phyloP scores from a whole-genome alignment of 2,329 filamentous ascomycete genomes.

The Talaromyces sp. region DNA sequence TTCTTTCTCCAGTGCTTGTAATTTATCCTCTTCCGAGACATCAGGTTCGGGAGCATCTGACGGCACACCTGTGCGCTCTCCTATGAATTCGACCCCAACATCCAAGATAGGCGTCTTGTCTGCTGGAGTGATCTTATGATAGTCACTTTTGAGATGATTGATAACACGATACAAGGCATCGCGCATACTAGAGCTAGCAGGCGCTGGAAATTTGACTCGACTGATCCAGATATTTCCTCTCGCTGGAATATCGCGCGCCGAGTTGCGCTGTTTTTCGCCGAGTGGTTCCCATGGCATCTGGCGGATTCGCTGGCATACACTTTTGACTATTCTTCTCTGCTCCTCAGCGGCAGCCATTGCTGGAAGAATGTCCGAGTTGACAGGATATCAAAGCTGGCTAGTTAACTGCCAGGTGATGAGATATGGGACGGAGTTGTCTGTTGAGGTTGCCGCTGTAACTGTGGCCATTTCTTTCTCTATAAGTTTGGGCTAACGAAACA shows the following conservation, averaged over 20 bases:
- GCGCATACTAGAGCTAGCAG: constrained; percentile 5
- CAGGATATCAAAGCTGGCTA: neutral
- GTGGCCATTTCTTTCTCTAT: neutral
- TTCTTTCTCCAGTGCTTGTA: constrained; percentile 9
- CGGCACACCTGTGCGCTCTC: neutral
- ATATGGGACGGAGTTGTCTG: neutral
- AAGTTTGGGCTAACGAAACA: neutral
- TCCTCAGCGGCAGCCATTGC: constrained; percentile 1
- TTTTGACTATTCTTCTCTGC: constrained; percentile 7
- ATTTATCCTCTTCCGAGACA: constrained; percentile 9
- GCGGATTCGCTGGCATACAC: constrained; percentile 1
- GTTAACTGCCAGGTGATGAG: no score
- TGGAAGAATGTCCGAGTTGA: no score
- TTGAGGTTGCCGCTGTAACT: no score
- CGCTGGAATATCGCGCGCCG: neutral
- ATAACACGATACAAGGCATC: constrained; percentile 13
- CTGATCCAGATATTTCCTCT: constrained; percentile 10
- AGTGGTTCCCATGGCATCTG: constrained; percentile 7
- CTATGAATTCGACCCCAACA: constrained; percentile 15
- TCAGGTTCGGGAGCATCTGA: constrained; percentile 5
- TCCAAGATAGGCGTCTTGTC: constrained; percentile 9
- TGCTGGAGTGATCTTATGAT: constrained; percentile 8
- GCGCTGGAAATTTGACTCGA: constrained; percentile 7
- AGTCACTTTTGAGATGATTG: constrained; percentile 2
- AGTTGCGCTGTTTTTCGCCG: neutral